Conservation (phyloP, 805 yeast species). For the Pichia deserticola region DNA sequence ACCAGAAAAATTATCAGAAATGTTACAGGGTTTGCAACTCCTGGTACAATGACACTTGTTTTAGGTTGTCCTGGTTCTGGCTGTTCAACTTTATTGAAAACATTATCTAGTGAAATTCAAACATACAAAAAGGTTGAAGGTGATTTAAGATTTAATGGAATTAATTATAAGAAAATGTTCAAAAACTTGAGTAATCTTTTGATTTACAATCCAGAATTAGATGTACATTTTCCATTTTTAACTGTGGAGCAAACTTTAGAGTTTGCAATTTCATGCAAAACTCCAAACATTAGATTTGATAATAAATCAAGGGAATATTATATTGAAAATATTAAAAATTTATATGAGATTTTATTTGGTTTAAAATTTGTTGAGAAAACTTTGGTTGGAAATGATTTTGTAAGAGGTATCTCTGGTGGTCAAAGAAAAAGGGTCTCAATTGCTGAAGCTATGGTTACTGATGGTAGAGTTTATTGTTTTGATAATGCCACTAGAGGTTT, state of each 20-base stretch:
- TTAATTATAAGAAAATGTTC: constrained; percentile 40
- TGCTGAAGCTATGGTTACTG: constrained; percentile 52
- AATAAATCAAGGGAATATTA: constrained; percentile 34
- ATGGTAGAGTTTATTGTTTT: constrained; percentile 52
- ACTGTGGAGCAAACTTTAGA: constrained; percentile 47
- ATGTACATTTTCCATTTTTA: constrained; percentile 47
- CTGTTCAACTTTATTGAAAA: constrained; percentile 47
- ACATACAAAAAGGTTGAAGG: constrained; percentile 33
- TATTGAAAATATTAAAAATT: constrained; percentile 36
- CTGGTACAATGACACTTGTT: constrained; percentile 50
- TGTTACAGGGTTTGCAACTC: constrained; percentile 24
- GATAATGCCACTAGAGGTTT: constrained; percentile 68
- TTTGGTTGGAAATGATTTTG: constrained; percentile 58
- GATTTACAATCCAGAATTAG: constrained; percentile 48
- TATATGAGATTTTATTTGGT: constrained; percentile 48
- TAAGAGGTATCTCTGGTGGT: constrained; percentile 71
- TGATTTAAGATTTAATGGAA: constrained; percentile 40
- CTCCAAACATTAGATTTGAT: constrained; percentile 42
- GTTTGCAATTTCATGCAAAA: constrained; percentile 47
- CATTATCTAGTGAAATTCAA: constrained; percentile 37
- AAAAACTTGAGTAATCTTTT: constrained; percentile 36
- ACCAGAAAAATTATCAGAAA: constrained; percentile 16
- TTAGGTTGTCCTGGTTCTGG: constrained; percentile 59
- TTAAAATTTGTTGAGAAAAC: constrained; percentile 54
- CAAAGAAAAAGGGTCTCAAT: constrained; percentile 65